Percentiles rank a stretch among this genome's conserved stretches.
These are phyloP conservation scores for Raphanus raphanistrum DNA, from an alignment of 345 rosid species.

Conservation along the genomic window DNA sequence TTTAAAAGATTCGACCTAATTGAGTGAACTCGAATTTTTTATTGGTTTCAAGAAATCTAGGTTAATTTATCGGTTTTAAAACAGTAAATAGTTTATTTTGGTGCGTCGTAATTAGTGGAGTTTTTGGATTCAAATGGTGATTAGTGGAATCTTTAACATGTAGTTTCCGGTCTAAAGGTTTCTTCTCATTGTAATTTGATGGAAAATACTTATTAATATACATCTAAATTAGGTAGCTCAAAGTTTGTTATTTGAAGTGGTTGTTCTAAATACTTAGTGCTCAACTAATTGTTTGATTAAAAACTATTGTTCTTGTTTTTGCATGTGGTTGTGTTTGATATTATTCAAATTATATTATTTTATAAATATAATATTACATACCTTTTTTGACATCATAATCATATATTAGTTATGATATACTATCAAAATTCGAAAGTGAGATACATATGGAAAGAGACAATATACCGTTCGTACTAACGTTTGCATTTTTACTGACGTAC, in stretches of 20 bases:
- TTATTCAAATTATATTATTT: neutral
- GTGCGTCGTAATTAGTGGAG: neutral
- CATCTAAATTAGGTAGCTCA: constrained; percentile 8
- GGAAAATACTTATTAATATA: neutral
- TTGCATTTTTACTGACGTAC: constrained; percentile 3
- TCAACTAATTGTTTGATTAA: neutral
- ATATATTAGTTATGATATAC: neutral
- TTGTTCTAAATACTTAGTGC: neutral
- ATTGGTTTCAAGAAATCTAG: constrained; percentile 13
- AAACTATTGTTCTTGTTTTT: neutral
- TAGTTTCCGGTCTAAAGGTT: neutral
- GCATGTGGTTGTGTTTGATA: constrained; percentile 16
- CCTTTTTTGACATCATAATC: neutral
- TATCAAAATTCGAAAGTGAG: neutral
- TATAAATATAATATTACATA: neutral
- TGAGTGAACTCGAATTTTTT: constrained; percentile 20
- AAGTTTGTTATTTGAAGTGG: neutral
- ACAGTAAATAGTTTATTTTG: neutral
- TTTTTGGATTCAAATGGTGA: neutral
- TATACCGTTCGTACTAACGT: neutral
- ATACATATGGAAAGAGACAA: neutral
- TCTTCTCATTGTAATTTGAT: neutral
- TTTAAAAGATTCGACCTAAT: constrained; percentile 16
- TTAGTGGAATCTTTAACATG: constrained; percentile 12
- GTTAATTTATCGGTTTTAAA: neutral